Evolutionary conservation across 768 basidiomycete species (phyloP).

Genomic region (Trametopsis cervina): DNA sequence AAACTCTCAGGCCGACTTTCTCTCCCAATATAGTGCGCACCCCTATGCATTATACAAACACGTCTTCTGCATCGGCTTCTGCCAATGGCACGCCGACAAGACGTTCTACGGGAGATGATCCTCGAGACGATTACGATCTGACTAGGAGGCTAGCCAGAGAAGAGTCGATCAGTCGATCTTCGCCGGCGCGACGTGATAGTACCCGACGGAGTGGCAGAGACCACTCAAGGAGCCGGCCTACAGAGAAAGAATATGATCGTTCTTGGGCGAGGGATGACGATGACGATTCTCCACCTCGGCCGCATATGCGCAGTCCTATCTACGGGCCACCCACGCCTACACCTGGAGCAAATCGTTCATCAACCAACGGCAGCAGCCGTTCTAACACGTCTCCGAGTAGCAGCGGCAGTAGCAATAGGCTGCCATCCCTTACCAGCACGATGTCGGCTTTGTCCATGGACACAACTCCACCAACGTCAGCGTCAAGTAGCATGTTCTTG

Average conservation of each 20-base stretch:
- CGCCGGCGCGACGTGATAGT: neutral
- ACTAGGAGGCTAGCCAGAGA: neutral
- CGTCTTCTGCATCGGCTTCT: conserved; percentile 14
- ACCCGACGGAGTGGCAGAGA: too few species aligned
- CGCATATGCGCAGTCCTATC: conserved; percentile 14
- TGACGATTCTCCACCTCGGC: conserved; percentile 7
- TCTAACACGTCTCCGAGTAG: too few species aligned
- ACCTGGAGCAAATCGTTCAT: too few species aligned
- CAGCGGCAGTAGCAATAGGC: conserved; percentile 5
- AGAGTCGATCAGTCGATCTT: neutral
- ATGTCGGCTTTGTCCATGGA: conserved; percentile 6
- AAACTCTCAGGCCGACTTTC: conserved; percentile 60
- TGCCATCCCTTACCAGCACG: conserved; percentile 7
- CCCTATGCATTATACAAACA: conserved; percentile 47
- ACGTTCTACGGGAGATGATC: conserved; percentile 3
- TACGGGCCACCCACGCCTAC: conserved; percentile 15
- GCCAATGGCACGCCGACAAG: conserved; percentile 11
- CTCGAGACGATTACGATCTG: conserved; percentile 1
- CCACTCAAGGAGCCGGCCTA: neutral
- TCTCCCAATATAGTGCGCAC: conserved; percentile 63
- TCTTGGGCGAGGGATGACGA: too few species aligned
- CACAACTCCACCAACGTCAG: conserved; percentile 5
- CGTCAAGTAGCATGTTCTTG: conserved; percentile 13
- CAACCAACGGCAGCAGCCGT: too few species aligned
- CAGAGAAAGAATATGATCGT: neutral